Percentiles rank a stretch among this genome's conserved stretches.
Conservation (phyloP, 495 filamentous ascomycete genomes). For the Penicillium canariense region DNA sequence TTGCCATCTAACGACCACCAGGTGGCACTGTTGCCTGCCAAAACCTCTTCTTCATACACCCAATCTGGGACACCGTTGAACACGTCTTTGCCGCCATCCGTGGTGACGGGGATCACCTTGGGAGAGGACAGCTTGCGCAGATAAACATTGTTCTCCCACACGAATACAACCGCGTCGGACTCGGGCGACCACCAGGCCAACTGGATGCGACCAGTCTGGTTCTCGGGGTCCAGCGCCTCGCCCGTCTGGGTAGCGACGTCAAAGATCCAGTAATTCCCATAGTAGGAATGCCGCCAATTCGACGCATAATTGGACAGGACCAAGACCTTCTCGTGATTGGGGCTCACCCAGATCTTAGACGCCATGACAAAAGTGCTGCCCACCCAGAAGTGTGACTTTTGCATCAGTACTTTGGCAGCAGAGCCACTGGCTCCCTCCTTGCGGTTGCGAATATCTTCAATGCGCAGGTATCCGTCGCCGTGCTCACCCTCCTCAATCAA, state of each 20-base stretch:
- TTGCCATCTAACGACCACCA: slow-evolving; percentile 93
- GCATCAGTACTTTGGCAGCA: slow-evolving; percentile 69
- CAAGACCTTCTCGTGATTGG: slow-evolving; percentile 80
- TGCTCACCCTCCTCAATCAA: slow-evolving; percentile 63
- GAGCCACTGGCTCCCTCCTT: slow-evolving; percentile 42
- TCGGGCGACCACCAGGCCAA: slow-evolving; percentile 87
- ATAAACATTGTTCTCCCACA: slow-evolving; percentile 83
- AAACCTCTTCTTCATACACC: slow-evolving; percentile 98
- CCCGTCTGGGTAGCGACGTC: slow-evolving; percentile 80
- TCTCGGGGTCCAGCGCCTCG: slow-evolving; percentile 70
- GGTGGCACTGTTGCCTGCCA: slow-evolving; percentile 73
- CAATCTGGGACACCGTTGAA: slow-evolving; percentile 99
- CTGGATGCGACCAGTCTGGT: slow-evolving; percentile 68
- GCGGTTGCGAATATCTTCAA: slow-evolving; percentile 78
- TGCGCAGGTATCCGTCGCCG: slow-evolving; percentile 68
- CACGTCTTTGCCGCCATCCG: slow-evolving; percentile 77
- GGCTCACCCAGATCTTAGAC: slow-evolving; percentile 67
- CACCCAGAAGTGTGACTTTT: slow-evolving; percentile 59
- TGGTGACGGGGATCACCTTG: slow-evolving; percentile 71
- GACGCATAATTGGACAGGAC: slow-evolving; percentile 63
- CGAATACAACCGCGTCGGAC: slow-evolving; percentile 82
- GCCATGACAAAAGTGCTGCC: slow-evolving; percentile 51
- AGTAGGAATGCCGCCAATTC: slow-evolving; percentile 89
- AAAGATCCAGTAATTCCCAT: slow-evolving; percentile 86
- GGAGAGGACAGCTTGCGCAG: slow-evolving; percentile 64